Evolutionary conservation across 805 yeast species (phyloP).

Genomic region (Kazachstania bromeliacearum): DNA sequence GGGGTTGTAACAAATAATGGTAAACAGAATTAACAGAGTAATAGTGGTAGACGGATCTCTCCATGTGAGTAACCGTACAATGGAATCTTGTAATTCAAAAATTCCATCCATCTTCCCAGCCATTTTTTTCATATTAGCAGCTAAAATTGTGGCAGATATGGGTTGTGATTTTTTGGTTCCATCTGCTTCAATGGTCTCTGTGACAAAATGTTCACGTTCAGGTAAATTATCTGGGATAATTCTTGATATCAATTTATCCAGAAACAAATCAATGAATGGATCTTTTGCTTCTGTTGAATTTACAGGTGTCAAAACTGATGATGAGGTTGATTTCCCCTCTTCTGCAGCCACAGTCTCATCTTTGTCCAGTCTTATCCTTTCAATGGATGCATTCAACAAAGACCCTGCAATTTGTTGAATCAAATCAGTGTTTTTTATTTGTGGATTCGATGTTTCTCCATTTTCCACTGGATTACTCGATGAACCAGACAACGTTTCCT

Average conservation of each 20-base stretch:
- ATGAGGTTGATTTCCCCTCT: constrained; percentile 16
- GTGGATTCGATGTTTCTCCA: background rate
- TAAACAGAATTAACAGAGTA: constrained; percentile 46
- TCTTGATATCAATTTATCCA: constrained; percentile 44
- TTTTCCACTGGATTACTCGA: constrained; percentile 6
- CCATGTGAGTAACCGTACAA: constrained; percentile 63
- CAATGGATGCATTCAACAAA: constrained; percentile 37
- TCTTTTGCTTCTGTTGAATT: constrained; percentile 13
- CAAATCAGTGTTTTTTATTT: constrained; percentile 18
- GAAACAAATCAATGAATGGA: constrained; percentile 50
- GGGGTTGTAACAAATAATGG: constrained; percentile 65
- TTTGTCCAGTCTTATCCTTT: constrained; percentile 22
- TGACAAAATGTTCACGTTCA: constrained; percentile 33
- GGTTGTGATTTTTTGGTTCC: constrained; percentile 38
- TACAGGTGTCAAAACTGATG: constrained; percentile 3
- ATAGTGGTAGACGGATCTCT: constrained; percentile 62
- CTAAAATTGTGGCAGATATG: constrained; percentile 47
- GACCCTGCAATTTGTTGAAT: constrained; percentile 37
- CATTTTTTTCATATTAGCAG: constrained; percentile 48
- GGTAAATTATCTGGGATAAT: constrained; percentile 42
- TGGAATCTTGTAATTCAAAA: constrained; percentile 52
- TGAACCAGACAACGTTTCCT: constrained; percentile 10
- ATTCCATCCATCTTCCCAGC: constrained; percentile 46
- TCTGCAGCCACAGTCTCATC: constrained; percentile 8
- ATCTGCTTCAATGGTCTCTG: constrained; percentile 12